Conservation (phyloP, 306 rosid species). For the Ormosia semicastrata region DNA sequence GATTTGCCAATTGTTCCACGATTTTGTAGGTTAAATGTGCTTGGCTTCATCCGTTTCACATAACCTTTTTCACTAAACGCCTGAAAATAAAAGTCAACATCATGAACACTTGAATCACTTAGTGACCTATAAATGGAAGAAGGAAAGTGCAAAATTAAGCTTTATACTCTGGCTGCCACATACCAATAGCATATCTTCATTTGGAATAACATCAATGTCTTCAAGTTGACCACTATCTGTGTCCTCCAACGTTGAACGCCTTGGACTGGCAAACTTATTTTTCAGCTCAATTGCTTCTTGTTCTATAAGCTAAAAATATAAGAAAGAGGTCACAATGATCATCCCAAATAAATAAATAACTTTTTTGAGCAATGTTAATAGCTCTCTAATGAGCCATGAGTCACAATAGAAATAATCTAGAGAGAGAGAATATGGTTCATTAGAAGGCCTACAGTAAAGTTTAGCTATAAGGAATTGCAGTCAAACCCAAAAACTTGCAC, state of each 20-base stretch:
- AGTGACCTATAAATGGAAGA: neutral
- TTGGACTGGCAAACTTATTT: constrained; percentile 73
- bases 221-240: constrained; percentile 87
- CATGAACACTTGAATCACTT: constrained; percentile 7
- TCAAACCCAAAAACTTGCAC: constrained; percentile 1
- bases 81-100: constrained; percentile 43
- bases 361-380: neutral
- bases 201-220: constrained; percentile 95
- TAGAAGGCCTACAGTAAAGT: neutral
- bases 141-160: neutral
- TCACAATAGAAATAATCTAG: neutral
- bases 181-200: constrained; percentile 95
- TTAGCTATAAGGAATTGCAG: neutral
- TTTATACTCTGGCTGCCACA: constrained; percentile 10
- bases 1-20: constrained; percentile 99
- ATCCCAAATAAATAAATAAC: neutral
- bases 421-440: neutral
- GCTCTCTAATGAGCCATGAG: neutral
- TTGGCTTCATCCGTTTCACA: constrained; percentile 93
- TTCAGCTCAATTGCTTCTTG: constrained; percentile 88
- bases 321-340: constrained; percentile 12
- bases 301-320: constrained; percentile 60
- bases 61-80: constrained; percentile 94
- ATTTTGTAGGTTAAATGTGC: constrained; percentile 81
- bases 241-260: constrained; percentile 86